Evolutionary conservation across 1,139 yeast genomes (phyloP).

Genomic region (Saccharomycopsis hybrid): DNA sequence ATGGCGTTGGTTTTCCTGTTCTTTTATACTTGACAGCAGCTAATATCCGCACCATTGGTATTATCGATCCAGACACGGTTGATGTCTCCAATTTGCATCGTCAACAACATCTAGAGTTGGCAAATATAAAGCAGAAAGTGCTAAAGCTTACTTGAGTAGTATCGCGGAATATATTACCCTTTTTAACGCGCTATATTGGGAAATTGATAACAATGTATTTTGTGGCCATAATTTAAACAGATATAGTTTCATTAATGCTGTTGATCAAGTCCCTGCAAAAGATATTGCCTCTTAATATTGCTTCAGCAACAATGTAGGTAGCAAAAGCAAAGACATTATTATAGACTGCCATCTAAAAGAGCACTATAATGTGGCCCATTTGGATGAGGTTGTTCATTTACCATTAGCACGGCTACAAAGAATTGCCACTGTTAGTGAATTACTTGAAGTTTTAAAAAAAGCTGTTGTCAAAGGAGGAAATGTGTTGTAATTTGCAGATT

Average conservation of each 20-base stretch:
- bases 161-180: conserved; percentile 48
- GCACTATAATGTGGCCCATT: conserved; percentile 61
- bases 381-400: conserved; percentile 56
- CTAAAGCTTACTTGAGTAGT: conserved; percentile 43
- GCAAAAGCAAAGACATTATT: conserved; percentile 30
- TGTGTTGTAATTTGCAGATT: conserved; percentile 64
- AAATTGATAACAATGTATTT: conserved; percentile 58
- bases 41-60: conserved; percentile 81
- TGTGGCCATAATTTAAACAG: conserved; percentile 54
- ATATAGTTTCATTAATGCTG: conserved; percentile 38
- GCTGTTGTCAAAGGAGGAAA: conserved; percentile 23
- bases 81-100: conserved; percentile 84
- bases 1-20: conserved; percentile 95
- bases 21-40: conserved; percentile 79
- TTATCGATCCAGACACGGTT: conserved; percentile 81
- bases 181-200: conserved; percentile 52
- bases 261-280: conserved; percentile 46
- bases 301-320: conserved; percentile 26
- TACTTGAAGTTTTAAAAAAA: conserved; percentile 25
- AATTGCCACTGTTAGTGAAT: conserved; percentile 26
- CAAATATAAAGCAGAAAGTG: conserved; percentile 69
- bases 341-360: conserved; percentile 79
- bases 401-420: conserved; percentile 49
- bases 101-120: conserved; percentile 70
- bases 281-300: conserved; percentile 24